Evolutionary conservation across 139 green algal genomes (phyloP).

Genomic region (Picochlorum sp.): DNA sequence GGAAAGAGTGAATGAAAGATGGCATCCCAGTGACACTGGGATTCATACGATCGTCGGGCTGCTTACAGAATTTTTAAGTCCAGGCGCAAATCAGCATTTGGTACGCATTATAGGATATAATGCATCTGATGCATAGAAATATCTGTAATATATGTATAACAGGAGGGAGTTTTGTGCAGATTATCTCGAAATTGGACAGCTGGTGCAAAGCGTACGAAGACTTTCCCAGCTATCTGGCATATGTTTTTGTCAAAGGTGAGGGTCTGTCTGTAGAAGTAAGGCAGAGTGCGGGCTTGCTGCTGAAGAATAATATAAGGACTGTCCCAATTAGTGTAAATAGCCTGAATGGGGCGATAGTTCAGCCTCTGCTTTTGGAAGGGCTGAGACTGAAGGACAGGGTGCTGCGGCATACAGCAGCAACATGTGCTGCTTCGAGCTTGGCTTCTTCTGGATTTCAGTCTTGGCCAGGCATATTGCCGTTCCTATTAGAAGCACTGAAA

Average conservation of each 20-base stretch:
- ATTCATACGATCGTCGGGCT: conserved; percentile 64
- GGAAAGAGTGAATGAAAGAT: not conserved
- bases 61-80: conserved; percentile 65
- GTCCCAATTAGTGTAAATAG: not conserved
- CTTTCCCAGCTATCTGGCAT: conserved; percentile 93
- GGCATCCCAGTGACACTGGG: conserved; percentile 22
- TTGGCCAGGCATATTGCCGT: conserved; percentile 73
- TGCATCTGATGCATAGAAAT: not conserved
- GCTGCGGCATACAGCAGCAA: conserved; percentile 76
- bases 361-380: conserved; percentile 52
- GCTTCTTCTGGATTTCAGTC: conserved; percentile 27
- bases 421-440: conserved; percentile 19
- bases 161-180: conserved; percentile 35
- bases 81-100: conserved; percentile 66
- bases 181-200: conserved; percentile 72
- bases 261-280: conserved; percentile 65
- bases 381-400: conserved; percentile 43
- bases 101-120: conserved; percentile 14
- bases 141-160: not conserved
- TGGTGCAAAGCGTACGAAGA: conserved; percentile 61
- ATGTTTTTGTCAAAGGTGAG: conserved; percentile 65
- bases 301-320: conserved; percentile 89
- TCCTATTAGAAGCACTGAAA: conserved; percentile 39
- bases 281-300: conserved; percentile 80
- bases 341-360: not conserved